These are phyloP conservation scores for Linnemannia zychae DNA, from an alignment of 192 early-diverging fungal species.

Conservation along the genomic window DNA sequence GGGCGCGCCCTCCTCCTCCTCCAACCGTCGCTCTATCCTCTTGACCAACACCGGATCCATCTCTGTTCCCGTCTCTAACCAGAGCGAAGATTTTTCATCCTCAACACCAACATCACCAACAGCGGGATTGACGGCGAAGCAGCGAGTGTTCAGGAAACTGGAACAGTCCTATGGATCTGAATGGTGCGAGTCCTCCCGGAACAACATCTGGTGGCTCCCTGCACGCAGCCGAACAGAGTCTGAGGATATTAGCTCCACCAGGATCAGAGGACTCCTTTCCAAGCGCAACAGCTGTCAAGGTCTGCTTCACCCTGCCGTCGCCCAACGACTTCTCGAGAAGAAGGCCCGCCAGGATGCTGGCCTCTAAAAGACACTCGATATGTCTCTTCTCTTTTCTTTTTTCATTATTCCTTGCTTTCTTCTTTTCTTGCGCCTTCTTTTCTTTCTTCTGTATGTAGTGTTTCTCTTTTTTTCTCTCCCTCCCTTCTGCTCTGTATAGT, in stretches of 20 bases:
- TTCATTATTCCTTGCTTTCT: neutral
- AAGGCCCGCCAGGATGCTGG: conserved; percentile 20
- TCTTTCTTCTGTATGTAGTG: neutral
- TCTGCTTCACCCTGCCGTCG: conserved; percentile 39
- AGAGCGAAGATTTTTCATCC: conserved; percentile 7
- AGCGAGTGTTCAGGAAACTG: conserved; percentile 38
- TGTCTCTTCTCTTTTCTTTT: neutral
- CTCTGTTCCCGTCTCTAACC: conserved; percentile 35
- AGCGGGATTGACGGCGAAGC: conserved; percentile 4
- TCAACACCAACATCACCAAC: neutral
- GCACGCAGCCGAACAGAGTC: conserved; percentile 38
- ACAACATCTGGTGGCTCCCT: conserved; percentile 54
- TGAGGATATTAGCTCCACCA: conserved; percentile 49
- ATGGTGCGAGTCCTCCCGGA: conserved; percentile 40
- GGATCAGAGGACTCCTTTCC: conserved; percentile 34
- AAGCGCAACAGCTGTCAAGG: conserved; percentile 35
- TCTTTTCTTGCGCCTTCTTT: neutral
- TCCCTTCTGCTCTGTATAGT: neutral
- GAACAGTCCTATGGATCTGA: conserved; percentile 41
- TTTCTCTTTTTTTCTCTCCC: conserved; percentile 11
- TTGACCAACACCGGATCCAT: conserved; percentile 33
- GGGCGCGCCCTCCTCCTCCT: conserved; percentile 34
- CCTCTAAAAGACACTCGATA: neutral
- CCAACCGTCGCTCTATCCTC: conserved; percentile 42
- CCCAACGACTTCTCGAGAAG: conserved; percentile 32